Percentiles rank a stretch among this genome's conserved stretches.
Conservation (phyloP, 768 basidiomycete species). For the Mycena floridula region DNA sequence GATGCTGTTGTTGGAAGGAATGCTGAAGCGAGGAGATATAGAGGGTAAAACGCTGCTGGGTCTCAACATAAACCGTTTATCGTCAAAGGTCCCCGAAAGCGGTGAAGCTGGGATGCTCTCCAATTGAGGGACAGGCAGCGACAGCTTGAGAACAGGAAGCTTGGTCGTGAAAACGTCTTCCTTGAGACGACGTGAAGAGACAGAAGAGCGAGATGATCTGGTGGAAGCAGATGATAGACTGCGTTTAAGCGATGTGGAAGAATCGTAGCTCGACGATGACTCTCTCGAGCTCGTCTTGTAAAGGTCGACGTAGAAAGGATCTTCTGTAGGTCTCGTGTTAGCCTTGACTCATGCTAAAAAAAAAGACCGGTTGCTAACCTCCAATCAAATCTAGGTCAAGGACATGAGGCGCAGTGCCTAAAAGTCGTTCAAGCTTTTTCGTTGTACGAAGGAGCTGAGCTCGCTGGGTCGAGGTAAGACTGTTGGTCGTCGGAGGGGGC, state of each 20-base stretch:
- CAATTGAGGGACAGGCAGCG: neutral
- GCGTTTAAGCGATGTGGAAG: too few relatives aligned
- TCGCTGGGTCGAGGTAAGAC: constrained; percentile 44
- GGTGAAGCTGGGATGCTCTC: neutral
- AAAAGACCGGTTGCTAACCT: too few relatives aligned
- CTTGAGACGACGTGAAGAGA: neutral
- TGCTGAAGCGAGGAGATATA: constrained; percentile 14
- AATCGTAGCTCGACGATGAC: too few relatives aligned
- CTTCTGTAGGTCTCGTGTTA: too few relatives aligned
- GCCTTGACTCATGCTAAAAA: too few relatives aligned
- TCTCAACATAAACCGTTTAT: constrained; percentile 15
- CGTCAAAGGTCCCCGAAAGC: neutral
- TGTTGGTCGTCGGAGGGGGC: constrained; percentile 56
- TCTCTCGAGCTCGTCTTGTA: too few relatives aligned
- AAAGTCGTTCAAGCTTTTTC: constrained; percentile 51
- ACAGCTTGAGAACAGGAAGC: constrained; percentile 16
- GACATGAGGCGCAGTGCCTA: constrained; percentile 56
- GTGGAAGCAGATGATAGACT: neutral
- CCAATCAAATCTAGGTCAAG: constrained; percentile 27
- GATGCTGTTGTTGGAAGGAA: constrained; percentile 32
- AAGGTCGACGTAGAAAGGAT: too few relatives aligned
- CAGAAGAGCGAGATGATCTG: neutral
- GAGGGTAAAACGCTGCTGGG: constrained; percentile 7
- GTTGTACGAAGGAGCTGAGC: constrained; percentile 49
- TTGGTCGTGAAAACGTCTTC: constrained; percentile 4